Base-by-base conservation (phyloP, 768 basidiomycete genomes). In the Lyophyllum semitale region DNA sequence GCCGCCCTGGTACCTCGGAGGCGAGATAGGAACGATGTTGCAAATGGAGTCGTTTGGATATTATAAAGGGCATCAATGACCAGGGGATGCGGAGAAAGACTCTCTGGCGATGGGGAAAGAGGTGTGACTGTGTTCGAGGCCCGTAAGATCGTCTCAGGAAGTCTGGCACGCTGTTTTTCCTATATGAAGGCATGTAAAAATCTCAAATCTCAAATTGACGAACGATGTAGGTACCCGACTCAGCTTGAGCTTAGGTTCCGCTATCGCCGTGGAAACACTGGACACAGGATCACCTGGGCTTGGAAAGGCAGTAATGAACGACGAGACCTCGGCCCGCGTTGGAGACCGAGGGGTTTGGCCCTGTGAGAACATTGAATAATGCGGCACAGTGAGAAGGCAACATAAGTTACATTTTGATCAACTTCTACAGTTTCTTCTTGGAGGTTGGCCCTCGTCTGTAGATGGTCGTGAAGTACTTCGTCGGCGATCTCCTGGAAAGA, bases 21-120 rank as follows among this genome's bases (percentile, higher is more conserved):
- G 13, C 91, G 84, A 45, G 85, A 83, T 32, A 84, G 68, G 58
- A 93, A 91, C 0, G 89, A 91, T 54, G 68, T 73, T 53, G 78
- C 76, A 66, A 84, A 91, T 2, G 79, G 84, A 8, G 89, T 92
- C 7, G 82, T 84, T 55, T 71, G 67, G 46, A 91, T 84, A 23
- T 63, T 63, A 33, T 80, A 72, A 9, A 93, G 75, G 0, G 80
- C 80, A 41, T 84, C 75, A 30, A 89, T 62, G 20, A 77, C 69
- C 43, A 72, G 63, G 20, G 68, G 56, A n/a, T 74, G 68, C 15
- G 68, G 65, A 22, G 66, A 59, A 0, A 66, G 59, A 13, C 48
- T 52, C 8, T 59, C 57, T 2, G 68, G 63, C 2, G 72, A 62
- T n/a, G 66, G 40, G 18, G 70, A 59, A 6, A 78, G 63, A 30